Base-by-base conservation (phyloP, 176 grass and related monocot species). In the Puya raimondii region DNA sequence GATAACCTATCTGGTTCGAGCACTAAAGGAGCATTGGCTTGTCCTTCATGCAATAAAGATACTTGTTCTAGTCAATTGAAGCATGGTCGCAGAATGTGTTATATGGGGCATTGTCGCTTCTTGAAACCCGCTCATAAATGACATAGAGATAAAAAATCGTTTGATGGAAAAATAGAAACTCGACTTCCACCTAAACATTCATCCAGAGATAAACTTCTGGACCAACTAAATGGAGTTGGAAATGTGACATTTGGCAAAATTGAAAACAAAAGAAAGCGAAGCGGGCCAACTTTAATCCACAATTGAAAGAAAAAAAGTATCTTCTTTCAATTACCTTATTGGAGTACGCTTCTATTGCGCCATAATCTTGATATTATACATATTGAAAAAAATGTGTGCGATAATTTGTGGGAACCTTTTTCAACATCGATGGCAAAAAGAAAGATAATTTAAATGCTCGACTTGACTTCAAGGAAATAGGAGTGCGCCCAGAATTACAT, bases 401-500 rank as follows among this genome's bases (percentile, higher is more conserved):
- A 42, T 56, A 71, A 71, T 53, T 16, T 3, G 10, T 71, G 3
- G 49, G 12, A 14, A 71, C 23, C 27, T 10, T 71, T 42, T 26
- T 57, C 23, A 16, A 56, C 10, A 25, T 56, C 10, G 51, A 23
- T 29, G 51, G 51, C 3, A 71, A 71, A 23, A 26, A 0, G 0
- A 71, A 71, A 23, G 69, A 71, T 16, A 71, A 56, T 26, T 16
- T 57, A 4, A 71, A 71, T 71, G 23, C 10, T 71, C 14, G 10
- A 15, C 69, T 54, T 12, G 51, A 57, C 23, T 14, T 71, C 5
- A 21, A 71, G 33, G 0, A 26, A 13, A 33, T 71, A 26, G 23
- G 51, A 3, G 9, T 71, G 33, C 51, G 22, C 23, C 2, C 17
- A 12, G 7, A 56, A 53, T 4, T 71, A 15, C 69, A 71, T 71